A percentile compares a stretch with the other conserved stretches of the same genome.
These are phyloP conservation scores for Yarrowia sp. DNA, from an alignment of 805 yeast species.

Conservation along the genomic window DNA sequence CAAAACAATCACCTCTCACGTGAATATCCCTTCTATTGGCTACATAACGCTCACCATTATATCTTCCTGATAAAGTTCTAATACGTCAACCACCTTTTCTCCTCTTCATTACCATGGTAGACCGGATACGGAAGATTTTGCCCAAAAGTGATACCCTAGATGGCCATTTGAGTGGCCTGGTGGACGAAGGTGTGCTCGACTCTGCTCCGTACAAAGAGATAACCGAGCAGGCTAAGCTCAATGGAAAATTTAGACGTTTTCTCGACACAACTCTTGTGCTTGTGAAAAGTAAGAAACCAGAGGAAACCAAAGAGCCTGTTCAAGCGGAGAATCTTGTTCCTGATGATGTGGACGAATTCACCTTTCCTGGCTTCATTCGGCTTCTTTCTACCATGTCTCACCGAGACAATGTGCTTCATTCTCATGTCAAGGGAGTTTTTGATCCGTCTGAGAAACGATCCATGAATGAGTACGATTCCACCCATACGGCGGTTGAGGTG, in stretches of 20 bases:
- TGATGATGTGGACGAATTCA: neutral
- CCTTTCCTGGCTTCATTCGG: constrained; percentile 4
- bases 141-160: constrained; percentile 13
- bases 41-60: too few species aligned
- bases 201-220: too few species aligned
- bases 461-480: neutral
- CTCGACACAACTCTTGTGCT: too few species aligned
- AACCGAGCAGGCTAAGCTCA: too few species aligned
- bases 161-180: neutral
- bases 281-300: too few species aligned
- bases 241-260: too few species aligned
- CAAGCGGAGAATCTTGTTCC: neutral
- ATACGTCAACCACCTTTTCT: neutral
- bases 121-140: neutral
- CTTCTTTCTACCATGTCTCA: neutral
- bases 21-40: too few species aligned
- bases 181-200: too few species aligned
- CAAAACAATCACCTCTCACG: too few species aligned
- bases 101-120: neutral
- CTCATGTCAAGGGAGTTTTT: neutral
- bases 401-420: neutral
- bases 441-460: neutral
- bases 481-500: neutral
- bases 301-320: too few species aligned
- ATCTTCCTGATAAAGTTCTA: neutral